A percentile compares a stretch with the other conserved stretches of the same genome.
phyloP scores from a whole-genome alignment of 2,329 filamentous ascomycete genomes.

The Parasarocladium wereldwijsianum region DNA sequence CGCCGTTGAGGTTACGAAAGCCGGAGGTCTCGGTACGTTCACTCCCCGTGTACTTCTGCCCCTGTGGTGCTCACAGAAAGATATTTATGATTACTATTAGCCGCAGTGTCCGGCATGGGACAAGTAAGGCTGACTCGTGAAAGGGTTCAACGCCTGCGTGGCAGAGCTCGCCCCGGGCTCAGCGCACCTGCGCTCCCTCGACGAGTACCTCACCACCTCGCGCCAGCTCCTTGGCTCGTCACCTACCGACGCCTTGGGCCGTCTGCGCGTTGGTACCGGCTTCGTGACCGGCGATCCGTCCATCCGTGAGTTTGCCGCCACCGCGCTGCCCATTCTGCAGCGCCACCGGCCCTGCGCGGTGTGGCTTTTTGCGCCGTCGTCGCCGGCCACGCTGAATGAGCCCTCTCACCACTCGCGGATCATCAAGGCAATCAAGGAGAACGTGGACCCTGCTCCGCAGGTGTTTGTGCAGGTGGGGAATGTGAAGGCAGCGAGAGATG shows the following conservation, averaged over 20 bases:
- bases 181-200: constrained; percentile 16
- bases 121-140: no score
- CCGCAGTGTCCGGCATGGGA: no score
- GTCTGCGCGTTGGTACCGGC: constrained; percentile 38
- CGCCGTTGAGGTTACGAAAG: constrained; percentile 21
- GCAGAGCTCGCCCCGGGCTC: constrained; percentile 16
- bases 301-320: constrained; percentile 21
- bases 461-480: constrained; percentile 50
- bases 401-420: constrained; percentile 17
- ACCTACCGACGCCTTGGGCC: constrained; percentile 9
- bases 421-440: constrained; percentile 17
- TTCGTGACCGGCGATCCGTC: constrained; percentile 42
- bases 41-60: background rate
- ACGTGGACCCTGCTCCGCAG: constrained; percentile 19
- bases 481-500: constrained; percentile 36
- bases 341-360: constrained; percentile 41
- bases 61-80: background rate
- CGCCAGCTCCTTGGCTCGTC: constrained; percentile 9
- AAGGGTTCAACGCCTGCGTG: constrained; percentile 18
- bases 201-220: constrained; percentile 16
- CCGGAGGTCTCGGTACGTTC: constrained; percentile 21
- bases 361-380: constrained; percentile 52
- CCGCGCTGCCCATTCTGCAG: constrained; percentile 34
- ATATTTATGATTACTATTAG: no score
- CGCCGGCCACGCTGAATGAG: constrained; percentile 16